Percentiles rank a stretch among this genome's conserved stretches.
Evolutionary conservation across 1,139 yeast species (phyloP).

Genomic region (Groenewaldozyma auringiensis): DNA sequence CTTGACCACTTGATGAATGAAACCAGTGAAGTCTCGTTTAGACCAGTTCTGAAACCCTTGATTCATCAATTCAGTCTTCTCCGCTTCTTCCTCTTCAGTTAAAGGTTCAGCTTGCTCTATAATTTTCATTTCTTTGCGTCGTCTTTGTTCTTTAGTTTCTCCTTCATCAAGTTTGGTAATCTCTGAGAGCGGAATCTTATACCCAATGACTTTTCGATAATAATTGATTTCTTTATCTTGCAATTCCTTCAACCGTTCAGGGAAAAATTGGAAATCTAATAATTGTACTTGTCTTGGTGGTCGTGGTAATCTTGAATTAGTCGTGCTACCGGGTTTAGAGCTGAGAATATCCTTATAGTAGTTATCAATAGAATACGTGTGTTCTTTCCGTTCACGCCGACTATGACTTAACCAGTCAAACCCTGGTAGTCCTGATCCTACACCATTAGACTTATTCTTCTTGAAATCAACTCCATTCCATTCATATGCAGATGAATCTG

Average conservation of each 20-base stretch:
- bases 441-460: constrained; percentile 37
- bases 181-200: constrained; percentile 49
- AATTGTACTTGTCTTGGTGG: constrained; percentile 44
- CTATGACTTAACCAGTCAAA: constrained; percentile 82
- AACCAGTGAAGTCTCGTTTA: constrained; percentile 81
- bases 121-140: constrained; percentile 55
- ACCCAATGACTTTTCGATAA: constrained; percentile 63
- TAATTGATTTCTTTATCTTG: constrained; percentile 73
- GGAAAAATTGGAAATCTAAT: constrained; percentile 87
- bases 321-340: constrained; percentile 33
- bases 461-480: constrained; percentile 97
- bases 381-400: constrained; percentile 74
- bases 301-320: constrained; percentile 42
- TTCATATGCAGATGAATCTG: constrained; percentile 81
- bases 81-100: constrained; percentile 64
- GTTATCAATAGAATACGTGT: constrained; percentile 79
- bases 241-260: constrained; percentile 54
- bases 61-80: constrained; percentile 51
- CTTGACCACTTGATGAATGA: constrained; percentile 74
- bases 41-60: constrained; percentile 80
- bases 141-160: constrained; percentile 53
- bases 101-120: constrained; percentile 52
- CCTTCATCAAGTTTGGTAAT: constrained; percentile 35
- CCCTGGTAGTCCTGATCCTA: constrained; percentile 28
- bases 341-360: constrained; percentile 71